Evolutionary conservation across 2,329 filamentous ascomycete species (phyloP).

Genomic region (Fusarium kyushuense): DNA sequence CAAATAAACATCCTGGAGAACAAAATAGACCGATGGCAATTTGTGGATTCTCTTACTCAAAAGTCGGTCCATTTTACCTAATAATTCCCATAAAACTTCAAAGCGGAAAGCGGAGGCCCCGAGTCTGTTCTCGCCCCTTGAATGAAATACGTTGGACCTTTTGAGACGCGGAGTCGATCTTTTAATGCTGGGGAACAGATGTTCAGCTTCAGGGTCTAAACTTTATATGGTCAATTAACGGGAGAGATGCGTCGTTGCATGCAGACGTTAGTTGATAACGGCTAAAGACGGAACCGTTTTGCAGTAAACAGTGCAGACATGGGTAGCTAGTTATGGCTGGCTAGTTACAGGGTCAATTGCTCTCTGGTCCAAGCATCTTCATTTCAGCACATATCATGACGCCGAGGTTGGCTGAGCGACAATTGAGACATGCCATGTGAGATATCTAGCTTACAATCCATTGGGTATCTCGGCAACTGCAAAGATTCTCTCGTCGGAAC

Average conservation of each 20-base stretch:
- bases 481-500: not conserved
- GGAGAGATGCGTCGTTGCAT: not conserved
- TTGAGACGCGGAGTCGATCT: slow-evolving; percentile 3
- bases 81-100: slow-evolving; percentile 14
- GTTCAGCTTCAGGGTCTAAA: slow-evolving; percentile 4
- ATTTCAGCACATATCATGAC: not conserved
- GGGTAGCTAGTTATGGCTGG: not conserved
- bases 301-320: not conserved
- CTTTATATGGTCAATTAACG: slow-evolving; percentile 1
- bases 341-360: not conserved
- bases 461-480: not conserved
- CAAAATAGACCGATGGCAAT: slow-evolving; percentile 17
- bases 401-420: not conserved
- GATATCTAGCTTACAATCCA: not conserved
- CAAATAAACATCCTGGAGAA: not conserved
- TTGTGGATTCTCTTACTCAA: slow-evolving; percentile 46
- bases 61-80: slow-evolving; percentile 46
- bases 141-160: not conserved
- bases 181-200: not conserved
- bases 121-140: slow-evolving; percentile 31
- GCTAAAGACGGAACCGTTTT: not conserved
- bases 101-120: slow-evolving; percentile 25
- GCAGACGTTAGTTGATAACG: not conserved
- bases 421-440: not conserved
- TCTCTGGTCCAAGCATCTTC: not conserved